Conservation (phyloP, 2,329 filamentous ascomycete genomes). For the Fusarium transvaalense region DNA sequence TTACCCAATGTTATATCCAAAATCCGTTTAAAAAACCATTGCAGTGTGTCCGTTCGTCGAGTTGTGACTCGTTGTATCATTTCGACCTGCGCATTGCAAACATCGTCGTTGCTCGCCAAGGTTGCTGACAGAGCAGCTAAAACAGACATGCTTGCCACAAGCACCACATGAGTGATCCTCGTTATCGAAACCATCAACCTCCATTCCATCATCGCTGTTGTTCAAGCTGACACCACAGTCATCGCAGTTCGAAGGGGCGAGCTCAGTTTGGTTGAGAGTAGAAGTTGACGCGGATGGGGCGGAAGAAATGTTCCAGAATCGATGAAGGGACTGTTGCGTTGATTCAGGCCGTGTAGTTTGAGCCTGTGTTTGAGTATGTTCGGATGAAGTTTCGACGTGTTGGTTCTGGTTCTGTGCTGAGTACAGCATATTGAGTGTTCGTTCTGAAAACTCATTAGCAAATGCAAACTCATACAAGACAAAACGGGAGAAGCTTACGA, state of each 20-base stretch:
- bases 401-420: slow-evolving; percentile 61
- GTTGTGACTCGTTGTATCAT: slow-evolving; percentile 34
- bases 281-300: slow-evolving; percentile 50
- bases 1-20: background rate
- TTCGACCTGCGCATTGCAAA: slow-evolving; percentile 63
- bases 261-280: slow-evolving; percentile 22
- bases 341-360: slow-evolving; percentile 20
- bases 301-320: slow-evolving; percentile 69
- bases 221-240: slow-evolving; percentile 61
- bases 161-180: slow-evolving; percentile 58
- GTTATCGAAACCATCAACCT: slow-evolving; percentile 52
- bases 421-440: slow-evolving; percentile 69
- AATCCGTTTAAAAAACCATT: slow-evolving; percentile 39
- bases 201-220: slow-evolving; percentile 52
- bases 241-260: slow-evolving; percentile 60
- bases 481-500: slow-evolving; percentile 56
- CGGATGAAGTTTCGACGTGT: background rate
- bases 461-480: background rate
- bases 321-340: slow-evolving; percentile 67
- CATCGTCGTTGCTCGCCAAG: slow-evolving; percentile 67
- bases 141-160: slow-evolving; percentile 69
- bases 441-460: slow-evolving; percentile 57
- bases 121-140: slow-evolving; percentile 70
- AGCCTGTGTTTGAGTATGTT: slow-evolving; percentile 23
- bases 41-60: slow-evolving; percentile 39